Evolutionary conservation across 169 alveolate genomes (phyloP).

Genomic region (Plasmodium inui): DNA sequence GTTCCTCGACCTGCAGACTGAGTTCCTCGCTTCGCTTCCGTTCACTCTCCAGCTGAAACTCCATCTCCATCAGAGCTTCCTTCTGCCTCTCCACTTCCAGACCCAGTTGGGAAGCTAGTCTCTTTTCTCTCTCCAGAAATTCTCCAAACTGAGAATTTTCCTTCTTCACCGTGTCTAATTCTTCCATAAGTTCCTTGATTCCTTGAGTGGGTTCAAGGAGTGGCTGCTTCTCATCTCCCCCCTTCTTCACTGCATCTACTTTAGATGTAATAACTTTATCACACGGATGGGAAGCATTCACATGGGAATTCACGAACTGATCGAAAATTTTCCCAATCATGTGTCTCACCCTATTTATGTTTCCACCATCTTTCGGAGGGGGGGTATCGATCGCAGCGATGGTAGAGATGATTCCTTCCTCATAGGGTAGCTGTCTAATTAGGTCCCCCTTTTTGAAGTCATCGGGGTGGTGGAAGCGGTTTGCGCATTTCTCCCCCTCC

Average conservation of each 20-base stretch:
- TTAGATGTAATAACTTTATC: background rate
- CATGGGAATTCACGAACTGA: background rate
- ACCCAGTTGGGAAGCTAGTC: background rate
- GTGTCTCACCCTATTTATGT: constrained; percentile 8
- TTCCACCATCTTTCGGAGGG: background rate
- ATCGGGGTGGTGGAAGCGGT: background rate
- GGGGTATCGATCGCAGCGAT: no score
- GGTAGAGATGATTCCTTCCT: background rate
- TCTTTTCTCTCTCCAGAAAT: constrained; percentile 52
- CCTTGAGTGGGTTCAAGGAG: background rate
- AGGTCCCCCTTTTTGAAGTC: background rate
- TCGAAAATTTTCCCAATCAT: constrained; percentile 1
- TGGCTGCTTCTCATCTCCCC: background rate
- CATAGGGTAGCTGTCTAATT: background rate
- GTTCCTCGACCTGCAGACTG: constrained; percentile 12
- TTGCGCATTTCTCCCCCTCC: background rate
- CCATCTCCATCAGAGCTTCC: background rate
- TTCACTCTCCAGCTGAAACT: constrained; percentile 1
- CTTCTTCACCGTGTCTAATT: background rate
- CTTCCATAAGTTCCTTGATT: background rate
- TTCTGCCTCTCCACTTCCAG: constrained; percentile 5
- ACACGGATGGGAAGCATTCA: background rate
- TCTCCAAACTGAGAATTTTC: constrained; percentile 1
- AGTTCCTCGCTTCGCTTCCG: background rate
- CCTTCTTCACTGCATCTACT: background rate